Evolutionary conservation across 202 grass and related monocot species (phyloP), one percentile per base, ranked within the genome.

Genomic region (Cymbopogon flexuosus): DNA sequence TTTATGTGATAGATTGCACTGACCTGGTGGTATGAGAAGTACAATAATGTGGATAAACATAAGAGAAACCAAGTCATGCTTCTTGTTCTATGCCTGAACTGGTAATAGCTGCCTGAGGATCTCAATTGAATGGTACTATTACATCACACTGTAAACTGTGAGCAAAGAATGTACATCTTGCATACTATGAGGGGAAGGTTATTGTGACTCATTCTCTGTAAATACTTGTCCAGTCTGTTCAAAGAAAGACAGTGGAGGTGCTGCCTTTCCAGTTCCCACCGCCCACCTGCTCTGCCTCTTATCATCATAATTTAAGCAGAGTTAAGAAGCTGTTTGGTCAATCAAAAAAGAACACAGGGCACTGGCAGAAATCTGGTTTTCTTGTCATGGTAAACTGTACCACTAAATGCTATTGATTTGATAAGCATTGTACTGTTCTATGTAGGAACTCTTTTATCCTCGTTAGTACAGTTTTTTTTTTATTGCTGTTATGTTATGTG

Each of bases 1-100:
- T 86, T 89, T 70, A 79, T 89, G 75, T 86, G 75, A 83, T 46
- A 83, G 46, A 8, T 30, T 34, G 11, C 8, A 39, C 24, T 23
- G 54, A 61, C 4, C 24, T 54, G 31, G 22, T 40, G 37, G 30
- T 41, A 6, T 73, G 8, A 52, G 70, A 37, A 23, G 54, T 21
- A 42, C 10, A 54, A 72, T 78, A 24, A 30, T 85, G 83, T 82
- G 60, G 31, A 78, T 73, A 62, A 33, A 80, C 19, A 58, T 67
- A 39, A 8, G 14, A 30, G 36, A 30, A 46, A 67, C 16, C 18
- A 76, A 80, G 12, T 56, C 9, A 56, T 42, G 15, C 30, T 51
- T 61, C 37, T 77, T n/a, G 59, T 33, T 78, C 57, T 60, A 42
- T 58, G 23, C 15, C 8, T 43, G 11, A 5, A 18, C 21, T 65